A percentile compares a stretch with the other conserved stretches of the same genome.
These are phyloP conservation scores for Aureobasidium sp. DNA, from an alignment of 2,329 filamentous ascomycete genomes.

Conservation along the genomic window DNA sequence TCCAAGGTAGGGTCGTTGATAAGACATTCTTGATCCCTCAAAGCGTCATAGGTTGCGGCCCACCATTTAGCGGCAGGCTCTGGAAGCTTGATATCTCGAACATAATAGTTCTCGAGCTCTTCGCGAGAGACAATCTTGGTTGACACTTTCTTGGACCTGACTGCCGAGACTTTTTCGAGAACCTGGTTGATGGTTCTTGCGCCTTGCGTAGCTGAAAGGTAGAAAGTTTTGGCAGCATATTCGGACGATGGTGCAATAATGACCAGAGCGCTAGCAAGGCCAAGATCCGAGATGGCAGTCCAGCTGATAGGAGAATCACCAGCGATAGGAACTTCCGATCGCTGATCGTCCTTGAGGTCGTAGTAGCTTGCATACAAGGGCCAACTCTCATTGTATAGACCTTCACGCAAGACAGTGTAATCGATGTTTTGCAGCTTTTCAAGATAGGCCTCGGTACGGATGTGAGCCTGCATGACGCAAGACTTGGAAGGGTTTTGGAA, in stretches of 20 bases:
- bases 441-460: conserved; percentile 39
- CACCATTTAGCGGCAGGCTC: conserved; percentile 39
- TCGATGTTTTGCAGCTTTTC: conserved; percentile 19
- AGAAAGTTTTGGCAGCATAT: conserved; percentile 33
- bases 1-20: conserved; percentile 38
- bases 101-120: conserved; percentile 38
- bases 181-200: conserved; percentile 25
- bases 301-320: conserved; percentile 39
- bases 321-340: conserved; percentile 32
- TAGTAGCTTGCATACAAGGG: conserved; percentile 43
- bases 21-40: conserved; percentile 37
- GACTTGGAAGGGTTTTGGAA: conserved; percentile 37
- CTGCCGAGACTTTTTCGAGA: conserved; percentile 24
- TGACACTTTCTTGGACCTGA: conserved; percentile 26
- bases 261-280: conserved; percentile 36
- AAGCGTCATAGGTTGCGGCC: conserved; percentile 39
- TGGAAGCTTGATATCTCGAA: conserved; percentile 31
- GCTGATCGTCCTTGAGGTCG: conserved; percentile 28
- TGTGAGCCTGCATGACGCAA: conserved; percentile 41
- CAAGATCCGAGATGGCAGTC: conserved; percentile 40
- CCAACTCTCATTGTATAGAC: conserved; percentile 43
- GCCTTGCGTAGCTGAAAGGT: conserved; percentile 29
- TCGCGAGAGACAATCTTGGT: conserved; percentile 33
- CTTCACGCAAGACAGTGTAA: conserved; percentile 38
- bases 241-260: conserved; percentile 28